Conservation (phyloP, 2,329 filamentous ascomycete species). For the Berkeleyomyces rouxiae region DNA sequence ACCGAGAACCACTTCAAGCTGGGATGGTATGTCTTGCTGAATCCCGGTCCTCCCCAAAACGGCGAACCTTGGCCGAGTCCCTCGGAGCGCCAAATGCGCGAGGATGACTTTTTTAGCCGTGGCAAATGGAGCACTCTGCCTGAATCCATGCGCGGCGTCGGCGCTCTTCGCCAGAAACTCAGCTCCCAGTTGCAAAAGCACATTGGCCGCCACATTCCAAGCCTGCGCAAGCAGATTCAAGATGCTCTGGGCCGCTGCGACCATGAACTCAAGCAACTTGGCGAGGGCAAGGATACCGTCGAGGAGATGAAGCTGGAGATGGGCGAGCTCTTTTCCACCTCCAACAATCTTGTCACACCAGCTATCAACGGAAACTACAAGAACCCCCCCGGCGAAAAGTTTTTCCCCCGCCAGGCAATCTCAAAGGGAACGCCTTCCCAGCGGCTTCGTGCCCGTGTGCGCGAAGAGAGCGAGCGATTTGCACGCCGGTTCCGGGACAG, state of each 20-base stretch:
- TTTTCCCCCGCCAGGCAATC: constrained; percentile 33
- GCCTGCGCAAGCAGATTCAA: constrained; percentile 33
- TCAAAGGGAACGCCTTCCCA: constrained; percentile 34
- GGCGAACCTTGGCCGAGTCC: constrained; percentile 29
- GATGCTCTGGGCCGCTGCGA: constrained; percentile 33
- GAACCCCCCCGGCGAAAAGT: constrained; percentile 34
- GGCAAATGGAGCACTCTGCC: constrained; percentile 34
- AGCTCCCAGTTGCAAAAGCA: constrained; percentile 34
- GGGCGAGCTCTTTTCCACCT: constrained; percentile 34
- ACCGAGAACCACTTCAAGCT: constrained; percentile 33
- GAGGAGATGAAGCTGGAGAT: constrained; percentile 38
- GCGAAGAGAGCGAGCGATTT: constrained; percentile 36
- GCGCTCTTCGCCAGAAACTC: constrained; percentile 30
- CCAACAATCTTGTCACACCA: constrained; percentile 36
- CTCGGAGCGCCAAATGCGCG: constrained; percentile 26
- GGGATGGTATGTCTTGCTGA: constrained; percentile 35
- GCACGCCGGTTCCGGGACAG: constrained; percentile 31
- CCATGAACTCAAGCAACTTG: constrained; percentile 32
- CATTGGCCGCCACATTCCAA: constrained; percentile 35
- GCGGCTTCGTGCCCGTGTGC: constrained; percentile 33
- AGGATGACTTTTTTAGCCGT: constrained; percentile 32
- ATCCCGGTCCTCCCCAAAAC: constrained; percentile 28
- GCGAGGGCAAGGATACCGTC: constrained; percentile 33
- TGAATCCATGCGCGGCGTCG: constrained; percentile 30
- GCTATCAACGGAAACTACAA: constrained; percentile 39